phyloP scores from a whole-genome alignment of 2,329 filamentous ascomycete species.

The Thelonectria discophora region DNA sequence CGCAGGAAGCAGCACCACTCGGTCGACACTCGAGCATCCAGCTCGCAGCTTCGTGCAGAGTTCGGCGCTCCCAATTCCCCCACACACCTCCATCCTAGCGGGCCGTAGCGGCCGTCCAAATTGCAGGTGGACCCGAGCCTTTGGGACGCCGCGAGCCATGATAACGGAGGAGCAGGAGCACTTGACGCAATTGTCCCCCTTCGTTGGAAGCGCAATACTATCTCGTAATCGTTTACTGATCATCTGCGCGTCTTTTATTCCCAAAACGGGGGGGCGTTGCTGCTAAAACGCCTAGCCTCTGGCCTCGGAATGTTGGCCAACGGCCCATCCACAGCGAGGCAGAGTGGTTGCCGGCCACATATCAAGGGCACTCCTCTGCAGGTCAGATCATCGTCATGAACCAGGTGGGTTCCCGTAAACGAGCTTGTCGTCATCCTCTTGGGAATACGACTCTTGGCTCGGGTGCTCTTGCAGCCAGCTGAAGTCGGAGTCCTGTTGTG shows the following conservation, averaged over 20 bases:
- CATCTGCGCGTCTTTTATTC: constrained; percentile 21
- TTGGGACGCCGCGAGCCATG: constrained; percentile 25
- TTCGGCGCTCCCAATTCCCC: constrained; percentile 31
- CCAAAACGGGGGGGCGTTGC: constrained; percentile 7
- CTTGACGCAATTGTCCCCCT: constrained; percentile 22
- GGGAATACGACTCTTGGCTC: background rate
- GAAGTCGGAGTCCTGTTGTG: background rate
- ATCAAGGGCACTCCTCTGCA: constrained; percentile 2
- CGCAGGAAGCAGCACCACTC: constrained; percentile 25
- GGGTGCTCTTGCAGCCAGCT: constrained; percentile 16
- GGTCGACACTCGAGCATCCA: constrained; percentile 29
- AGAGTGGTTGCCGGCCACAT: constrained; percentile 12
- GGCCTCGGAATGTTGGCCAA: background rate
- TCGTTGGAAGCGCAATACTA: constrained; percentile 27
- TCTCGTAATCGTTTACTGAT: constrained; percentile 36
- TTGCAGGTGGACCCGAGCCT: constrained; percentile 31
- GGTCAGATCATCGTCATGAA: constrained; percentile 18
- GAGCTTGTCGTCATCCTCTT: constrained; percentile 1
- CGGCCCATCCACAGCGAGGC: constrained; percentile 5
- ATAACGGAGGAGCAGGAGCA: constrained; percentile 24
- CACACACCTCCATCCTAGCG: constrained; percentile 39
- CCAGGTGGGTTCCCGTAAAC: constrained; percentile 8
- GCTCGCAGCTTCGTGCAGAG: constrained; percentile 30
- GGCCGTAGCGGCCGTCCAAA: constrained; percentile 40
- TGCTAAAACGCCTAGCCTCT: background rate